Evolutionary conservation across 306 rosid species (phyloP), one percentile per base, ranked within the genome.

Genomic region (Cicer bijugum): DNA sequence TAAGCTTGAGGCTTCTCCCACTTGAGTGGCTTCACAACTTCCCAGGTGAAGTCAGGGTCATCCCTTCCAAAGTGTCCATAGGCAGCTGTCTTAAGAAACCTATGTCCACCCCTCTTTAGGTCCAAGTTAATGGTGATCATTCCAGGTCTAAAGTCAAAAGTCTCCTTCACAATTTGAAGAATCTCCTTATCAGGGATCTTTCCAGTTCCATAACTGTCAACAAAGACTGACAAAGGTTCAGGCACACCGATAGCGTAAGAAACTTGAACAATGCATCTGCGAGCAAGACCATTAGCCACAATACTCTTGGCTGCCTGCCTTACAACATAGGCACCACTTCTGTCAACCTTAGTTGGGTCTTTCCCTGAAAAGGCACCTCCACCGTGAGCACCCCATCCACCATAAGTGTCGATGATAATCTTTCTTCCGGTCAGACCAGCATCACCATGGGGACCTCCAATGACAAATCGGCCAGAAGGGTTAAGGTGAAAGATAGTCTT

Each of bases 331-430:
- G 99, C 99, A 57, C 99, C 99, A 65, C 99, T 95, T 71, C 99
- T 87, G 87, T 95, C 99, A 57, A 95, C 99, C 97, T 95, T 95
- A 15, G 99, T 95, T 16, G 99, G 99, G 84, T 95, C 99, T 90
- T 95, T 95, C 1, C 99, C 99, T 0, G 99, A 95, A 89, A 95
- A 95, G 47, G 99, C 99, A 82, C 99, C 99, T 45, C 99, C 99
- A 52, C 99, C 99, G 28, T 95, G 99, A 38, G 99, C 99, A 81
- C 99, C 99, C 99, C 99, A 95, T 4, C 99, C 99, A 0, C 99
- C 99, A 1, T 95, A 95, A 19, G 99, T 95, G 69, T 95, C 99
- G 12, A 95, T 95, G 81, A 95, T 95, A 61, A 92, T 95, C 89
- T 95, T 95, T 64, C 99, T 93, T 15, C 99, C 99, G 0, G 99